Base-by-base conservation (phyloP, 2,329 filamentous ascomycete genomes). In the Juglanconis oblonga region DNA sequence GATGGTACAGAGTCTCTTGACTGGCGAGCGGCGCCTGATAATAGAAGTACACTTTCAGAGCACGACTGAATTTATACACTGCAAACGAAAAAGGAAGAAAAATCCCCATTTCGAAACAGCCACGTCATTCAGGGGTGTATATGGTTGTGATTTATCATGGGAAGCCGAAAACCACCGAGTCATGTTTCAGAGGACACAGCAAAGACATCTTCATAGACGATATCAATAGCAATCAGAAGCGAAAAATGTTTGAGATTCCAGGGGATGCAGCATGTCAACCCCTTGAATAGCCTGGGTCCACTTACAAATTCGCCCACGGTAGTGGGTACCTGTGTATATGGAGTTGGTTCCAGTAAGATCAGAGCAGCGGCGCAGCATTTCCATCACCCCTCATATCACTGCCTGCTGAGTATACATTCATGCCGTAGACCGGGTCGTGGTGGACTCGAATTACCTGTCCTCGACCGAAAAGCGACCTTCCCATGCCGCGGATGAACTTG, bases 321-420 rank as follows among this genome's bases (percentile, higher is more conserved):
- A 24, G 24, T 24, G 24, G 24, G 24, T 24, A 24, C n/a, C n/a
- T n/a, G 24, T 24, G 24, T 24, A n/a, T 24, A 24, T 24, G 47
- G 11, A 29, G 47, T 13, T 17, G 4, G 1, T 32, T 32, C 11
- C 44, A 47, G 29, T 14, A 29, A 8, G 9, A 32, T 55, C 47
- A 66, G 1, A 64, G 35, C 2, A 67, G 29, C 3, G 65, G 61
- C 38, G 59, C 65, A n/a, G 83, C 83, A 6, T 73, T 82, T 0
- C 94, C 93, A 74, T 98, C 94, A 0, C 90, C 93, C 62, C 94
- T 84, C 65, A 84, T 81, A 76, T 98, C 94, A 71, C 93, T 97
- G 0, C 92, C 94, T 0, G 87, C 93, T 60, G 90, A 94, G 82
- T 90, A 97, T 1, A 97, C 81, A 5, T 85, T 79, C 50, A 82